A percentile compares a stretch with the other conserved stretches of the same genome.
phyloP scores from a whole-genome alignment of 305 asterid species.

The Fraxinus sp. region DNA sequence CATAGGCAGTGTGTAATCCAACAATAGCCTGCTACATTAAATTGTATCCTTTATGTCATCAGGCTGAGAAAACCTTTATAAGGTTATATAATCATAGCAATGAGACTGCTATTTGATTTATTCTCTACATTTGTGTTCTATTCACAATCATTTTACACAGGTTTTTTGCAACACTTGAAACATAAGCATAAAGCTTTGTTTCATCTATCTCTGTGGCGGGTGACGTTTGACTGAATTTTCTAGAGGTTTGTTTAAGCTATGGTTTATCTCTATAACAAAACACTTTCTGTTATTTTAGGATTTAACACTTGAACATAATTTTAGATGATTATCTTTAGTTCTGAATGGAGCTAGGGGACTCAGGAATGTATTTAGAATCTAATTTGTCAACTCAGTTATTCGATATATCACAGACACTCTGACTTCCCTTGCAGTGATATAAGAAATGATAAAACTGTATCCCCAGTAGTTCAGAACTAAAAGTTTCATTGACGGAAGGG shows the following conservation, averaged over 20 bases:
- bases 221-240: neutral
- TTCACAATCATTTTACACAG: conserved; percentile 11
- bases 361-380: neutral
- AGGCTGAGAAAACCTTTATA: neutral
- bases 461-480: neutral
- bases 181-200: neutral
- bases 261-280: neutral
- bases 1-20: neutral
- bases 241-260: neutral
- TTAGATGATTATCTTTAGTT: neutral
- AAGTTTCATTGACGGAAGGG: neutral
- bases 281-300: neutral
- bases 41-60: neutral
- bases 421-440: neutral
- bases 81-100: neutral
- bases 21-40: neutral
- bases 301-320: neutral
- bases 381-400: neutral
- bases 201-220: neutral
- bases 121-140: neutral
- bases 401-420: neutral
- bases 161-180: too few species aligned
- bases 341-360: neutral
- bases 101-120: conserved; percentile 12
- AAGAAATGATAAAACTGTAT: neutral